These are phyloP conservation scores for Hippophae gyantsensis DNA, from an alignment of 306 rosid species.

Conservation along the genomic window DNA sequence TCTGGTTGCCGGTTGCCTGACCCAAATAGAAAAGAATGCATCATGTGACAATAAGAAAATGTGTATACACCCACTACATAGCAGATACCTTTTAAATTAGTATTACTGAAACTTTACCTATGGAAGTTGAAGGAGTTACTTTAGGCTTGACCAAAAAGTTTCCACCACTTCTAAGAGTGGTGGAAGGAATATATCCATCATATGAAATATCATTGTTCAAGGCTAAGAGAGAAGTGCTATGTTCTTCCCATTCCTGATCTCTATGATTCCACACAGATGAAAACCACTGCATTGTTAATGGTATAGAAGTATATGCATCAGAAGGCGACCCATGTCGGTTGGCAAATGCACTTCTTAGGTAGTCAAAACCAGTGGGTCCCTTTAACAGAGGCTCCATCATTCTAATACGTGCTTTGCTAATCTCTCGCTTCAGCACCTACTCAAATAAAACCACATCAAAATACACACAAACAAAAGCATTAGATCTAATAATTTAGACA, in stretches of 20 bases:
- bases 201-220: conserved; percentile 31
- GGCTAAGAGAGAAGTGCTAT: conserved; percentile 28
- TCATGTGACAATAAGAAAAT: not conserved
- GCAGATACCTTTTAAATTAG: not conserved
- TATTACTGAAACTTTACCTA: conserved; percentile 36
- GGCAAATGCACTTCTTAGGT: conserved; percentile 72
- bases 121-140: conserved; percentile 24
- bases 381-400: conserved; percentile 66
- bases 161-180: conserved; percentile 76
- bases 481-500: not conserved
- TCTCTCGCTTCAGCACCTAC: conserved; percentile 80
- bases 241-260: conserved; percentile 86
- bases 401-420: conserved; percentile 75
- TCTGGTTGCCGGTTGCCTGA: conserved; percentile 56
- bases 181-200: conserved; percentile 60
- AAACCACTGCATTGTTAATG: conserved; percentile 58
- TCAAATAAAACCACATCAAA: conserved; percentile 9
- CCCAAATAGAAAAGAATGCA: conserved; percentile 8
- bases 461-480: not conserved
- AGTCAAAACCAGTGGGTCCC: conserved; percentile 87
- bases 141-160: conserved; percentile 34
- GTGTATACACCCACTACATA: not conserved
- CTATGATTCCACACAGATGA: conserved; percentile 50
- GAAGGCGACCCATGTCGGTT: conserved; percentile 70
- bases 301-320: conserved; percentile 47